Conservation (phyloP, 192 early-diverging fungal species). For the Phlyctochytrium planicorne region DNA sequence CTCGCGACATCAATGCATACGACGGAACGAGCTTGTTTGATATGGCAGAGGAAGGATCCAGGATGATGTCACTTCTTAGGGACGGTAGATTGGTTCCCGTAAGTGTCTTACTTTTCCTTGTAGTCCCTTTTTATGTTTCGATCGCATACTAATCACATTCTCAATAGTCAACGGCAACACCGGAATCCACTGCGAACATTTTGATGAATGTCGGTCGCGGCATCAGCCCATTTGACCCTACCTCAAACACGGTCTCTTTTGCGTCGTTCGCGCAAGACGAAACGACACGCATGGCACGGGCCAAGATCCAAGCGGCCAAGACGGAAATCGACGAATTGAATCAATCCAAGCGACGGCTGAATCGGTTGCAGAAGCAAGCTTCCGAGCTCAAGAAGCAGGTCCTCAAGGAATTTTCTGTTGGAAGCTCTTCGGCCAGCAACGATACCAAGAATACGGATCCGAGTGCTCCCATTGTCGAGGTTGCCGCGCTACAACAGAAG, state of each 20-base stretch:
- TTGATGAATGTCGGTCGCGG: too few relatives aligned
- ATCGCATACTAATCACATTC: too few relatives aligned
- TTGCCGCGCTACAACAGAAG: background rate
- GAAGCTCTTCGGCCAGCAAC: background rate
- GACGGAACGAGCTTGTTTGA: slow-evolving; percentile 6
- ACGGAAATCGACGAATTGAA: slow-evolving; percentile 1
- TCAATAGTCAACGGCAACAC: too few relatives aligned
- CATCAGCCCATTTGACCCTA: too few relatives aligned
- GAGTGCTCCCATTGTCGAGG: too few relatives aligned
- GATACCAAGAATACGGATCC: too few relatives aligned
- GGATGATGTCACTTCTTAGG: background rate
- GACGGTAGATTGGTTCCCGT: background rate
- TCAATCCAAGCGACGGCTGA: background rate
- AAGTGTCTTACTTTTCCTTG: too few relatives aligned
- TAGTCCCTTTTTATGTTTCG: too few relatives aligned
- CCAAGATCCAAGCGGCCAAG: background rate
- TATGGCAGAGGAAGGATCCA: background rate
- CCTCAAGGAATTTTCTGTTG: background rate
- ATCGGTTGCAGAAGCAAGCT: slow-evolving; percentile 2
- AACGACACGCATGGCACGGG: background rate
- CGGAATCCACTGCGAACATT: too few relatives aligned
- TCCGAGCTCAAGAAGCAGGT: background rate
- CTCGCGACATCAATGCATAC: slow-evolving; percentile 4
- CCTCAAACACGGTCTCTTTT: too few relatives aligned
- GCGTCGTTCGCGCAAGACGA: too few relatives aligned